Conservation (phyloP, 805 yeast species). For the Saccharomyces eubayanus region DNA sequence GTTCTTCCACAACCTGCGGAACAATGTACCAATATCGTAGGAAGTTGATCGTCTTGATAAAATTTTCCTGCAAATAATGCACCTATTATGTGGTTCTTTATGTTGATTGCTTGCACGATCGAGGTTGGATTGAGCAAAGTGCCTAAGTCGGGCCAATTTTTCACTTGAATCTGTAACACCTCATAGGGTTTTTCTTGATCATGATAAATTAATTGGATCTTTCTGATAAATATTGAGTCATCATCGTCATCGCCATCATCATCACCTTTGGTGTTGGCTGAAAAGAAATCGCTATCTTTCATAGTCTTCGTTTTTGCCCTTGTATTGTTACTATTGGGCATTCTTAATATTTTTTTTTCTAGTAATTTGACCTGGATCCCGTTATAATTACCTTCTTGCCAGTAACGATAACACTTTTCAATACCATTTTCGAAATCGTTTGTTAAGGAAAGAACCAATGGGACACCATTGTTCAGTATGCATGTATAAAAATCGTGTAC, state of each 20-base stretch:
- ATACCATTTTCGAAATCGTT: constrained; percentile 67
- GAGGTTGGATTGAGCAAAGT: constrained; percentile 49
- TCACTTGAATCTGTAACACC: constrained; percentile 66
- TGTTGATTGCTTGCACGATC: constrained; percentile 43
- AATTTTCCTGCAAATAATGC: constrained; percentile 10
- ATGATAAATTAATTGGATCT: constrained; percentile 37
- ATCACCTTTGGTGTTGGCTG: constrained; percentile 7
- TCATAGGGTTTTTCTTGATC: constrained; percentile 30
- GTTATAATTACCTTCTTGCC: constrained; percentile 54
- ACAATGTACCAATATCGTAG: constrained; percentile 73
- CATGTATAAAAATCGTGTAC: constrained; percentile 81
- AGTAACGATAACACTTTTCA: constrained; percentile 75
- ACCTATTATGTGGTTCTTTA: constrained; percentile 38
- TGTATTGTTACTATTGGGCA: background rate
- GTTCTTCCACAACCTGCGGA: constrained; percentile 97
- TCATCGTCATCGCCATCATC: constrained; percentile 17
- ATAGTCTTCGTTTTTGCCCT: constrained; percentile 17
- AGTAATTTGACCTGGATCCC: constrained; percentile 22
- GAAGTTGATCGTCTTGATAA: constrained; percentile 23
- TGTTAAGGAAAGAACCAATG: constrained; percentile 67
- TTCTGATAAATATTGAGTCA: constrained; percentile 16
- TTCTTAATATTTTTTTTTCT: constrained; percentile 12
- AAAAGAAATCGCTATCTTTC: background rate
- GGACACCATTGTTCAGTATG: constrained; percentile 52
- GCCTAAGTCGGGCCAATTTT: constrained; percentile 80